Percentiles rank a stretch among this genome's conserved stretches.
Conservation (phyloP, 192 early-diverging fungal genomes). For the Rhizophagus clarus region DNA sequence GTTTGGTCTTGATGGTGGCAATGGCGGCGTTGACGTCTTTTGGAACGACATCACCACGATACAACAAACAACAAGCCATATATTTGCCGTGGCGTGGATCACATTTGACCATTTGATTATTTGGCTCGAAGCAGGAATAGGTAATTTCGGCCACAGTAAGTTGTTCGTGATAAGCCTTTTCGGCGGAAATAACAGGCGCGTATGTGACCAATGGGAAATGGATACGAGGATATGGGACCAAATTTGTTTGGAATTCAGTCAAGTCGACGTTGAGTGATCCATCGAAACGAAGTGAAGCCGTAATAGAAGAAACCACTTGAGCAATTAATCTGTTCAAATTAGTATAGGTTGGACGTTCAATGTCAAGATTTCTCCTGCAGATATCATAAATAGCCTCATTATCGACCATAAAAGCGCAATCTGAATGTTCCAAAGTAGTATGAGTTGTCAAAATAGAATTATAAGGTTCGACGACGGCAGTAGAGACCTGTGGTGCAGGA, state of each 20-base stretch:
- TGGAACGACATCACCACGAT: slow-evolving; percentile 98
- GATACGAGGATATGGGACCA: slow-evolving; percentile 99
- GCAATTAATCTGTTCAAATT: slow-evolving; percentile 98
- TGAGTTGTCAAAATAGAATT: slow-evolving; percentile 99
- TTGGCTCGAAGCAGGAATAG: slow-evolving; percentile 94
- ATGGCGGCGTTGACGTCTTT: slow-evolving; percentile 96
- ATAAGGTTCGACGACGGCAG: slow-evolving; percentile 97
- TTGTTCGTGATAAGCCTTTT: slow-evolving; percentile 98
- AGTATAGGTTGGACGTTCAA: slow-evolving; percentile 94
- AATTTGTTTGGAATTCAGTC: slow-evolving; percentile 99
- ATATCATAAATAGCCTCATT: slow-evolving; percentile 99
- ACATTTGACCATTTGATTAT: slow-evolving; percentile 99
- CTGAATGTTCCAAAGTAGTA: slow-evolving; percentile 97
- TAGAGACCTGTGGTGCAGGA: slow-evolving; percentile 97
- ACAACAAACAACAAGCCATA: slow-evolving; percentile 99
- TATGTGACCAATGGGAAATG: slow-evolving; percentile 99
- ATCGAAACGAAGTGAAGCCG: slow-evolving; percentile 97
- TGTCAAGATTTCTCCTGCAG: slow-evolving; percentile 97
- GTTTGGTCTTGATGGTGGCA: slow-evolving; percentile 90
- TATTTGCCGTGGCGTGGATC: slow-evolving; percentile 97
- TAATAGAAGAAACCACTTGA: slow-evolving; percentile 99
- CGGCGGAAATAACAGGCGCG: slow-evolving; percentile 90
- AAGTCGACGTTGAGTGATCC: slow-evolving; percentile 99
- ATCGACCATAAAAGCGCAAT: slow-evolving; percentile 99
- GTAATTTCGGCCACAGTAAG: slow-evolving; percentile 96